Percentiles rank a stretch among this genome's conserved stretches.
Evolutionary conservation across 352 stramenopile genomes (phyloP).

Genomic region (Phytopythium sindhum): DNA sequence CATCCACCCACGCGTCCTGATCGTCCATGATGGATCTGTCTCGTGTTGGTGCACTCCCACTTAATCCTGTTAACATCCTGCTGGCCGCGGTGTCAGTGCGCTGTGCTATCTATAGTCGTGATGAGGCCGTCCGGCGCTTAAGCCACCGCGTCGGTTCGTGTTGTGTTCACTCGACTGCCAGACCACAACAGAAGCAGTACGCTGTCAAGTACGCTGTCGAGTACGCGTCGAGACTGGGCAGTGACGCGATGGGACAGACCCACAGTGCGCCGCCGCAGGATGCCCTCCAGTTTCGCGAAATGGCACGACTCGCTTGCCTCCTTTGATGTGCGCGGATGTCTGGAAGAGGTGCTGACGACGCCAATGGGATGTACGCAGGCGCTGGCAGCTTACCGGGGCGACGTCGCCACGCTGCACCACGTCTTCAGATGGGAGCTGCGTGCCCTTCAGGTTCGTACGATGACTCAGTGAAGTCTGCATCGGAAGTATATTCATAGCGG

Average conservation of each 20-base stretch:
- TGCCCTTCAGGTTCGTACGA: constrained; percentile 37
- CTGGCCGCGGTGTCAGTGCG: neutral
- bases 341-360: neutral
- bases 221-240: neutral
- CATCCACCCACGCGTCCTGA: neutral
- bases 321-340: neutral
- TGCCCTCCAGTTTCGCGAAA: constrained; percentile 52
- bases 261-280: constrained; percentile 51
- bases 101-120: constrained; percentile 3
- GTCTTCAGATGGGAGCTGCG: constrained; percentile 44
- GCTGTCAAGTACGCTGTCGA: neutral
- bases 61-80: neutral
- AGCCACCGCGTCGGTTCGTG: neutral
- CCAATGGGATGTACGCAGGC: constrained; percentile 17
- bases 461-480: neutral
- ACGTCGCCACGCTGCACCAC: constrained; percentile 35
- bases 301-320: constrained; percentile 20
- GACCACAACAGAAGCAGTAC: neutral
- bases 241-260: constrained; percentile 40
- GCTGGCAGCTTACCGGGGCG: constrained; percentile 43
- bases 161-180: neutral
- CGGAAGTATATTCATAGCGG: neutral
- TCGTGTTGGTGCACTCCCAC: neutral
- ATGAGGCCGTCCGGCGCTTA: neutral
- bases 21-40: neutral